phyloP scores from a whole-genome alignment of 2,329 filamentous ascomycete genomes.

The Arthrinium puccinioides region DNA sequence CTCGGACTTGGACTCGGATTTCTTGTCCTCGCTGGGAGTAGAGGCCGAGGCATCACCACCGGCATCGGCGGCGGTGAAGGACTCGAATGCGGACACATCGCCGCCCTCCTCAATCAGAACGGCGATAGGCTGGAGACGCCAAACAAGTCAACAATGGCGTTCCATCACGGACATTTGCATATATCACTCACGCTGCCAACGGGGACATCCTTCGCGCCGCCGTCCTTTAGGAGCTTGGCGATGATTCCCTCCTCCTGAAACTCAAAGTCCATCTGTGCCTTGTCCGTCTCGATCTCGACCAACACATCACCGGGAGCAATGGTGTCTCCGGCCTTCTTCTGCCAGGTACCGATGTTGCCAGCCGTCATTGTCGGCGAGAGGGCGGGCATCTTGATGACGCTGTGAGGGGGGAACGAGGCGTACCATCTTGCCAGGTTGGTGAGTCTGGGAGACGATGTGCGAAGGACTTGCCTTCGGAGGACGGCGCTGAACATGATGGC shows the following conservation, averaged over 20 bases:
- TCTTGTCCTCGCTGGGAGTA: slow-evolving; percentile 58
- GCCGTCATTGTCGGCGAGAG: slow-evolving; percentile 96
- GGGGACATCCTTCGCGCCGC: slow-evolving; percentile 86
- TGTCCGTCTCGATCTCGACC: slow-evolving; percentile 98
- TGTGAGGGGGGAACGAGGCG: slow-evolving; percentile 89
- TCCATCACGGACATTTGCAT: not conserved
- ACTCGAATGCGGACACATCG: slow-evolving; percentile 82
- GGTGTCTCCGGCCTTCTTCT: slow-evolving; percentile 89
- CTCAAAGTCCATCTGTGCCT: slow-evolving; percentile 99
- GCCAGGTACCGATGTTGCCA: slow-evolving; percentile 94
- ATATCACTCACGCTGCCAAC: slow-evolving; percentile 75
- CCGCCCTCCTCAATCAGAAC: slow-evolving; percentile 87
- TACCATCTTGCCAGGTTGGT: slow-evolving; percentile 52
- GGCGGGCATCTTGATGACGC: slow-evolving; percentile 94
- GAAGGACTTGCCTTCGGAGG: slow-evolving; percentile 55
- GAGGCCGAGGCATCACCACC: slow-evolving; percentile 67
- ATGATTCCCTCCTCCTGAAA: slow-evolving; percentile 97
- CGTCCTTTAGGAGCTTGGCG: slow-evolving; percentile 88
- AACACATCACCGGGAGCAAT: slow-evolving; percentile 90
- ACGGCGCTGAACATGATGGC: slow-evolving; percentile 55
- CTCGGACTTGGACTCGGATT: slow-evolving; percentile 52
- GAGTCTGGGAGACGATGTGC: slow-evolving; percentile 41
- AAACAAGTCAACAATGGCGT: not conserved
- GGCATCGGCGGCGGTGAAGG: slow-evolving; percentile 82
- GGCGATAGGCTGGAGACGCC: slow-evolving; percentile 70